Base-by-base conservation (phyloP, 2,329 filamentous ascomycete genomes). In the Helotiales sp. region DNA sequence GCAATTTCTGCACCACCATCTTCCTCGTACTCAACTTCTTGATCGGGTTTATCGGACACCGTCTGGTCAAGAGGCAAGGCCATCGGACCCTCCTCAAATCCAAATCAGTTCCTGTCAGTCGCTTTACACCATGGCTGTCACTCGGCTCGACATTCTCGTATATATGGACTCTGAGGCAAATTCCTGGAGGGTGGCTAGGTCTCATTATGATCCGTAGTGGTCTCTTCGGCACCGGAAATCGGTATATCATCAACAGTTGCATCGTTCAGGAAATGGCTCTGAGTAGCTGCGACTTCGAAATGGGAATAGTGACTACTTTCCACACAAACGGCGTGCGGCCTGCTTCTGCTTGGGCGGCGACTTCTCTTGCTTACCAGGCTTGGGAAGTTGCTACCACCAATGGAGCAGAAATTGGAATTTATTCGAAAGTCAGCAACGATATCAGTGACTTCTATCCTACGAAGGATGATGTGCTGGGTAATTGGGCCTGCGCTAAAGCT, bases 121-220 rank as follows among this genome's bases (percentile, higher is more conserved):
- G 60, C 40, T 57, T 69, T 17, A 63, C 61, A 1, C 66, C 66
- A 6, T 69, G 61, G 45, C 17, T 69, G 13, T 58, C 66, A 22
- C 47, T 69, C 6, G 32, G 24, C 7, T 61, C 59, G 20, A 52
- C 61, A 6, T 24, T 64, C 13, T 24, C 47, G 0, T 61, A 57
- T 37, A 28, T 57, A 3, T 64, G 60, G 66, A 45, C 24, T 13
- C 17, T 65, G 10, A 10, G 37, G 7, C 47, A 34, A n/a, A 43
- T 69, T 10, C 66, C 66, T n/a, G 63, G 63, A 22, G 66, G 66
- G n/a, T 43, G 43, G 17, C 54, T 69, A 17, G 66, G 63, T 3
- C 26, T 64, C 10, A 57, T 69, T 13, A 69, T 69, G 63, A 64
- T 69, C 3, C 11, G 20, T 1, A 69, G 66, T 30, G 66, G 63